Evolutionary conservation across 768 basidiomycete genomes (phyloP), one percentile per base, ranked within the genome.

Genomic region (Agaricus subrufescens): DNA sequence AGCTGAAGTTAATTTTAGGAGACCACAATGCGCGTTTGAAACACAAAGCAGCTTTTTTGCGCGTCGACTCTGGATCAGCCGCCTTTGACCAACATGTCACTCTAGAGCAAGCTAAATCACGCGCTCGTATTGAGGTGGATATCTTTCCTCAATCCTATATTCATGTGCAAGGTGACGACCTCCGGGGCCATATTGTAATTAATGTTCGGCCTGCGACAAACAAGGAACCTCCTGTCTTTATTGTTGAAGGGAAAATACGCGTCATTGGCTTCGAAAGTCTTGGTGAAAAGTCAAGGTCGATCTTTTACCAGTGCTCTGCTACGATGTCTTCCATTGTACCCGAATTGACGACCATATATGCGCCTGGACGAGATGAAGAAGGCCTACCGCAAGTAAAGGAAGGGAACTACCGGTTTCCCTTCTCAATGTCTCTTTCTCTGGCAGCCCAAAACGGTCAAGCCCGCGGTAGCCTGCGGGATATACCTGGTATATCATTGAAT

Each of bases 221-320:
- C 66, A 83, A 82, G 60, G 81, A 82, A 54, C 66, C 77, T 1
- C 73, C 81, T n/a, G 65, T 92, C 3, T 72, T 84, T 61, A 69
- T 96, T 12, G 84, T 84, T 39, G 84, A 78, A 38, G 90, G 85
- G 3, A 95, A 93, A 73, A 68, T 95, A 31, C 77, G 92, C 56
- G 76, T 94, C 23, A 78, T 95, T 51, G 93, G 94, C 3, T 94
- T 93, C 66, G 94, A 96, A 72, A 84, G 82, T 43, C 76, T 84
- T 43, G 73, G 80, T 46, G 73, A 80, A 53, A 75, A 79, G 26
- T 75, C 79, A n/a, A 76, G 86, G 14, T 84, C 89, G 66, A 85
- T 87, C 11, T 96, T 97, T 69, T 95, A 89, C 66, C 91, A 93
- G 62, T 81, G 80, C 65, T 83, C 86, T 6, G 73, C 77, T 8